phyloP scores from a whole-genome alignment of 352 stramenopile genomes.

The Pythium folliculosum region DNA sequence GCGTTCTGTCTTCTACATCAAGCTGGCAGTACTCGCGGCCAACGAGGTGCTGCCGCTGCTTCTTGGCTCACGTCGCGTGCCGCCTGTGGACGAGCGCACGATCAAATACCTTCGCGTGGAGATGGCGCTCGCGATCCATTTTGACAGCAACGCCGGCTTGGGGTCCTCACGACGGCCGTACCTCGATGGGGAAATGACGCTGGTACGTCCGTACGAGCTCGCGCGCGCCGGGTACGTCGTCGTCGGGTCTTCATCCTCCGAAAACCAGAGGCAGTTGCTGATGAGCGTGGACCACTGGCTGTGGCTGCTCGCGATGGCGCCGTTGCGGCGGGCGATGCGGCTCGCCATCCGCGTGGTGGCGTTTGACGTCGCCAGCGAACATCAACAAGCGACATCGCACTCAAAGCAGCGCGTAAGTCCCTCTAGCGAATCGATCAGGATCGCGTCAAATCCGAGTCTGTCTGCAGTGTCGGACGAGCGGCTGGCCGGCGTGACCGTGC shows the following conservation, averaged over 20 bases:
- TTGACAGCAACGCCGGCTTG: background rate
- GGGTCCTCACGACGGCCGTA: background rate
- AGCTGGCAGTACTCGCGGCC: slow-evolving; percentile 38
- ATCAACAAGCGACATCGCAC: too few species aligned
- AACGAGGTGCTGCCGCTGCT: slow-evolving; percentile 36
- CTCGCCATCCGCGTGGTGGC: slow-evolving; percentile 5
- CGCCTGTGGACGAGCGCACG: background rate
- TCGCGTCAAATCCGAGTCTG: background rate
- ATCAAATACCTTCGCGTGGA: background rate
- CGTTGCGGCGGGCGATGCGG: background rate
- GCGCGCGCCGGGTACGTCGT: slow-evolving; percentile 9
- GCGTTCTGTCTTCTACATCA: slow-evolving; percentile 38
- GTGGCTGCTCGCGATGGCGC: background rate
- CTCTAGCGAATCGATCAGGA: too few species aligned
- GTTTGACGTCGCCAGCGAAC: background rate
- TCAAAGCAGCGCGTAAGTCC: too few species aligned
- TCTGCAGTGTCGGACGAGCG: background rate
- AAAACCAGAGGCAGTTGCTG: background rate
- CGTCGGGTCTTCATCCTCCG: background rate
- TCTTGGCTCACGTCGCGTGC: background rate
- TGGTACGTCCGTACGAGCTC: slow-evolving; percentile 4
- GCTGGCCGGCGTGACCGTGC: background rate
- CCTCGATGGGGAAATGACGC: background rate
- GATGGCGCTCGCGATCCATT: background rate
- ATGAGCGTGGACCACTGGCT: slow-evolving; percentile 1